A percentile compares a stretch with the other conserved stretches of the same genome.
phyloP scores from a whole-genome alignment of 495 filamentous ascomycete species.

The Podospora conica region DNA sequence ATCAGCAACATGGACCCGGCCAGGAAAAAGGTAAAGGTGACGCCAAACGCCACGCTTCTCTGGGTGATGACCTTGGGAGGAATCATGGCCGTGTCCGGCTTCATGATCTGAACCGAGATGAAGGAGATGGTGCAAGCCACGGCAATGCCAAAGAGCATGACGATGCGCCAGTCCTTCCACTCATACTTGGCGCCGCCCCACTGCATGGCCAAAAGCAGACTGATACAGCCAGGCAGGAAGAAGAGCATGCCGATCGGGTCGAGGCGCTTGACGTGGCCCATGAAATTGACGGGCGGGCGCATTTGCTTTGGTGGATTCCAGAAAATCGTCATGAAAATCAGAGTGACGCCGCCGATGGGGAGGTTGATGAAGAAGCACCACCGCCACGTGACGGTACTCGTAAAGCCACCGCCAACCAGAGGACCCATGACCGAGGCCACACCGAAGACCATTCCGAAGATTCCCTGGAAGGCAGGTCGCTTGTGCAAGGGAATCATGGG shows the following conservation, averaged over 20 bases:
- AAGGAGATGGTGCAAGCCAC: conserved; percentile 58
- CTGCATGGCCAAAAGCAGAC: conserved; percentile 70
- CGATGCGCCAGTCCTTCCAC: conserved; percentile 62
- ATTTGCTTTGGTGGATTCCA: conserved; percentile 36
- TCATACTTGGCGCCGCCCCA: conserved; percentile 73
- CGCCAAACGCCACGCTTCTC: conserved; percentile 60
- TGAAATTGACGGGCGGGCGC: conserved; percentile 29
- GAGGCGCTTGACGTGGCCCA: conserved; percentile 47
- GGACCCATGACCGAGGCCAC: conserved; percentile 45
- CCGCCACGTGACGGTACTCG: conserved; percentile 42
- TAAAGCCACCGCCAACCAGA: conserved; percentile 47
- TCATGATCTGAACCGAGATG: conserved; percentile 56
- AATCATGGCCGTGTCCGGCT: conserved; percentile 68
- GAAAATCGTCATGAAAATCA: conserved; percentile 44
- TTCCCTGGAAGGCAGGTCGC: conserved; percentile 48
- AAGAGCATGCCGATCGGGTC: conserved; percentile 66
- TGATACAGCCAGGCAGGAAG: conserved; percentile 68
- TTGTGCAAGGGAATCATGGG: conserved; percentile 50
- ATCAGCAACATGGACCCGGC: conserved; percentile 64
- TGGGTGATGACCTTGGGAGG: conserved; percentile 67
- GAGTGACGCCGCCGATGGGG: conserved; percentile 49
- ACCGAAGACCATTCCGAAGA: conserved; percentile 52
- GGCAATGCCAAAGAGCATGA: conserved; percentile 62
- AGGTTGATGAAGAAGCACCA: conserved; percentile 63
- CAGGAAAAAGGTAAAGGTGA: conserved; percentile 53